Base-by-base conservation (phyloP, 169 alveolate species). In the Plasmodium chabaudi region DNA sequence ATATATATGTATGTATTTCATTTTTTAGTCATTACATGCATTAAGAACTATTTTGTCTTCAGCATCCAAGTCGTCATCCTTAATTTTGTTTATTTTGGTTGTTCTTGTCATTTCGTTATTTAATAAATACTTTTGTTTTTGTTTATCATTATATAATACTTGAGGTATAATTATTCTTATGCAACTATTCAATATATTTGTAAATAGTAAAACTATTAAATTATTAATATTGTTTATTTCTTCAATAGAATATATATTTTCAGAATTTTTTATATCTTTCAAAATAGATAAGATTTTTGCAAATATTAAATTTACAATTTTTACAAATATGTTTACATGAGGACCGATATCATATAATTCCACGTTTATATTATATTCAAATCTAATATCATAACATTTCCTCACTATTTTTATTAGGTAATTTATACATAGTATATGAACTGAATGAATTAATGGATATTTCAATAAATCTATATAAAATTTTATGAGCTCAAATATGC, bases 271-370 rank as follows among this genome's bases (percentile, higher is more conserved):
- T 34, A 60, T 79, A 57, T 79, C 89, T 59, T 67, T 79, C n/a
- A 79, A 47, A 71, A 67, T 49, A 17, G 69, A 34, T 39, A 79
- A 79, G 13, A 79, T 64, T 60, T 79, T 79, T 3, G 89, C 89
- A 65, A 79, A 79, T 53, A 79, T 79, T 67, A 79, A 57, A 34
- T 79, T 79, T 27, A 79, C 79, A 65, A 79, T 67, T 79, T 79
- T 79, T 2, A 79, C 89, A 67, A 79, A 79, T 59, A 79, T 79
- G 23, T 79, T 79, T 17, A 79, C 89, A 49, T 67, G 46, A 46
- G 89, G 89, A 6, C 89, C 89, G 19, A 79, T 79, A 15, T 79
- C 89, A 23, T 79, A 79, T 9, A 79, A 60, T 69, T 79, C 89
- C 13, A 64, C 82, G 27, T 79, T 79, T 23, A 79, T 79, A 57